These are phyloP conservation scores for Pseudovirgaria hyperparasitica DNA, from an alignment of 2,329 filamentous ascomycete genomes.

Conservation along the genomic window DNA sequence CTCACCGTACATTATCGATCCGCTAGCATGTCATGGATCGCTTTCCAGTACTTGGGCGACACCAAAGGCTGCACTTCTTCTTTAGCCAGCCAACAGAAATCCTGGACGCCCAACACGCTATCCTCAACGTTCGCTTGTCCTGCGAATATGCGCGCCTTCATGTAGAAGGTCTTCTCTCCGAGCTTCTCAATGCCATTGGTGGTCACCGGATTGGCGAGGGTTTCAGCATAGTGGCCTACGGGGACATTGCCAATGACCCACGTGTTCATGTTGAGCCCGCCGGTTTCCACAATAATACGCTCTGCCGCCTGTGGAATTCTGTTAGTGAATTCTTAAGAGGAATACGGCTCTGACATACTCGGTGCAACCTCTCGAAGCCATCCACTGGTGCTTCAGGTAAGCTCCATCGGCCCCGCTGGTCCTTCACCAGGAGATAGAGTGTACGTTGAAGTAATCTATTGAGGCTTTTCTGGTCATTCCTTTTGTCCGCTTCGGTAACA, in stretches of 20 bases:
- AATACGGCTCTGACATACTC: constrained; percentile 44
- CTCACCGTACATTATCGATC: constrained; percentile 44
- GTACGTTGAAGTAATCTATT: constrained; percentile 70
- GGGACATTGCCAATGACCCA: constrained; percentile 92
- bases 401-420: constrained; percentile 58
- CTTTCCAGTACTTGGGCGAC: constrained; percentile 54
- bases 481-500: constrained; percentile 64
- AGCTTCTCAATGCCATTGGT: constrained; percentile 27
- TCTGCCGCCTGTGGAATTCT: constrained; percentile 55
- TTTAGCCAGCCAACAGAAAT: constrained; percentile 87
- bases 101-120: constrained; percentile 59
- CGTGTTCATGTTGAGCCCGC: constrained; percentile 94
- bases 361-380: constrained; percentile 63
- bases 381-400: constrained; percentile 65
- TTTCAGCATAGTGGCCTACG: constrained; percentile 61
- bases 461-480: constrained; percentile 62
- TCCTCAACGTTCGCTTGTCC: constrained; percentile 73
- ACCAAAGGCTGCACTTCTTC: constrained; percentile 69
- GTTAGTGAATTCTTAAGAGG: not conserved
- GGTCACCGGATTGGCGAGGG: constrained; percentile 32
- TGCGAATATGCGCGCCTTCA: constrained; percentile 93
- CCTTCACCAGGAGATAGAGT: constrained; percentile 76
- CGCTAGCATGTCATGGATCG: constrained; percentile 71
- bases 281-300: constrained; percentile 62
- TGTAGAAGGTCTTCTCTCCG: constrained; percentile 83